Evolutionary conservation across 1,139 yeast species (phyloP).

Genomic region (Candida dubliniensis): DNA sequence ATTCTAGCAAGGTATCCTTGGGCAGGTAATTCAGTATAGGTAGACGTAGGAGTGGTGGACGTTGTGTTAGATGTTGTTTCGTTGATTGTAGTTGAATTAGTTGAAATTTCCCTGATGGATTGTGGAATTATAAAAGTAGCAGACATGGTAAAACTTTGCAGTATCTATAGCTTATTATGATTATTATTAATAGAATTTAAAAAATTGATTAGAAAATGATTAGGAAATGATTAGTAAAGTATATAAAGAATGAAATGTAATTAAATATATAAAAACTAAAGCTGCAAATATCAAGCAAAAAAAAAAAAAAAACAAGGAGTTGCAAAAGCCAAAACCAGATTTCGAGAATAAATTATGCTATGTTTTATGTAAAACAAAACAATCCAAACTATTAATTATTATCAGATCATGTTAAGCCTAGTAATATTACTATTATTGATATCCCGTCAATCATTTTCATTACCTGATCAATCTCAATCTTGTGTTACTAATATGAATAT

Average conservation of each 20-base stretch:
- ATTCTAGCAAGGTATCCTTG: conserved; percentile 45
- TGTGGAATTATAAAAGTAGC: conserved; percentile 4
- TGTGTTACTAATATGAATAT: conserved; percentile 15
- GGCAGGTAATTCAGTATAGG: conserved; percentile 37
- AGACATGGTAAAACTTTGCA: not conserved
- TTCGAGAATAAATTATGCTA: not conserved
- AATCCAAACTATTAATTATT: no score
- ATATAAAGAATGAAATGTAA: not conserved
- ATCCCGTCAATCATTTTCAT: conserved; percentile 1
- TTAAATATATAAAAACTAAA: no score
- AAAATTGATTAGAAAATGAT: conserved; percentile 1
- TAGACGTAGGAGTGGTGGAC: not conserved
- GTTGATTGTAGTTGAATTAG: not conserved
- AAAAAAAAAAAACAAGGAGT: no score
- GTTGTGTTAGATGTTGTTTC: not conserved
- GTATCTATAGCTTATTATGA: not conserved
- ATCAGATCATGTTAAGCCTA: no score
- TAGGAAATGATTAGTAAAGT: no score
- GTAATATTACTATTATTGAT: not conserved
- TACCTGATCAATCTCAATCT: conserved; percentile 16
- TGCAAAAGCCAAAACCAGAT: not conserved
- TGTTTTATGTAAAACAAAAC: not conserved
- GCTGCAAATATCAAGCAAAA: no score
- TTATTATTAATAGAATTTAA: not conserved
- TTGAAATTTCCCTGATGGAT: conserved; percentile 1